Base-by-base conservation (phyloP, 306 rosid species). In the Rosa lucieae region DNA sequence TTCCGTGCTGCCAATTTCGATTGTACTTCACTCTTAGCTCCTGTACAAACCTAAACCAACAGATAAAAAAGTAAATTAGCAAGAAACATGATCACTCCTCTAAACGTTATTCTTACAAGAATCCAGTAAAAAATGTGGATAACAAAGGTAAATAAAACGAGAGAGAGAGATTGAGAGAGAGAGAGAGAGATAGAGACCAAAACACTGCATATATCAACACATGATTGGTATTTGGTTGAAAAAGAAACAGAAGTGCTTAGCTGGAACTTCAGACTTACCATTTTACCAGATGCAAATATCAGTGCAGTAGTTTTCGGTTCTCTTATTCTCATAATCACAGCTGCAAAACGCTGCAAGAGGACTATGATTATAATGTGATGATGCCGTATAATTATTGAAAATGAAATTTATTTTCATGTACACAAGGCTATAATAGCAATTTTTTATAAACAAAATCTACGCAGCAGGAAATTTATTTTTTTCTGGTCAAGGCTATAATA, bases 301-400 rank as follows among this genome's bases (percentile, higher is more conserved):
- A 95, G 85, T 0, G 98, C 98, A 39, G 98, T 93, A 49, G 99
- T 93, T 85, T 93, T 95, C 4, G 99, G 99, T n/a, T 93, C 98
- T 83, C 99, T 90, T 74, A 95, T 95, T 88, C 96, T 91, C 99
- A 95, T 95, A 56, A 93, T 95, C 76, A 95, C 99, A 37, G 99
- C 99, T 67, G 97, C 98, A 83, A 93, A 93, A 79, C 99, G 99
- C 99, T 95, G 91, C 74, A 86, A 49, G 70, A 67, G 68, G 62
- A 84, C 32, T 13, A 67, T 26, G 39, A 59, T 26, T 74, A 74
- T 1, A 55, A 21, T 37, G 55, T 4, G 67, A 72, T 20, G 43
- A 56, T 82, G 62, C 79, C 73, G 59, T 52, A 42, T 63, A 17
- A 9, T 66, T 46, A 58, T 35, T 5, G 72, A 73, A 40, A 21